A percentile compares a stretch with the other conserved stretches of the same genome.
These are phyloP conservation scores for Dissoconium aciculare DNA, from an alignment of 2,329 filamentous ascomycete species.

Conservation along the genomic window DNA sequence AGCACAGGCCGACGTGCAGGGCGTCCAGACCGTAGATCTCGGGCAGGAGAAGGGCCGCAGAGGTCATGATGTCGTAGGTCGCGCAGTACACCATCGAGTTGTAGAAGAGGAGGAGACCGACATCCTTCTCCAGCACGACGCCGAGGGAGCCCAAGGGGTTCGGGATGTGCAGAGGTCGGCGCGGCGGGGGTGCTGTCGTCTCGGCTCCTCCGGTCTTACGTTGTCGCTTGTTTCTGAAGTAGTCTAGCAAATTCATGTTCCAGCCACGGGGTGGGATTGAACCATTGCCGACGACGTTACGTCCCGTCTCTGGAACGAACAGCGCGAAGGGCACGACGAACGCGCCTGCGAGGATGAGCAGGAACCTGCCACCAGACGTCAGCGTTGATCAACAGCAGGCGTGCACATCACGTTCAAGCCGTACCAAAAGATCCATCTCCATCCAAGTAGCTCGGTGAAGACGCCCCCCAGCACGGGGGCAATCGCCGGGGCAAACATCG, in stretches of 20 bases:
- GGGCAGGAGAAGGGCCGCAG: conserved; percentile 28
- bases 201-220: conserved; percentile 29
- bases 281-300: conserved; percentile 27
- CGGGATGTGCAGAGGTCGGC: background rate
- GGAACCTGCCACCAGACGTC: too few relatives aligned
- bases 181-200: conserved; percentile 19
- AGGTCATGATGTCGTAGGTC: conserved; percentile 32
- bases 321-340: conserved; percentile 16
- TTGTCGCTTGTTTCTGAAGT: conserved; percentile 2
- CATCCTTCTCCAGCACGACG: background rate
- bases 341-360: conserved; percentile 24
- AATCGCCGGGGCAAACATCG: background rate
- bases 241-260: conserved; percentile 2
- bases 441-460: conserved; percentile 19
- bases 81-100: conserved; percentile 26
- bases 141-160: conserved; percentile 6
- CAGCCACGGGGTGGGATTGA: conserved; percentile 9
- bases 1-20: conserved; percentile 10
- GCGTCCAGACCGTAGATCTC: conserved; percentile 19
- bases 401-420: too few relatives aligned
- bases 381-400: too few relatives aligned
- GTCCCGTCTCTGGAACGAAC: conserved; percentile 24
- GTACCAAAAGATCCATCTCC: conserved; percentile 29
- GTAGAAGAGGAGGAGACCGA: conserved; percentile 9
- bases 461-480: conserved; percentile 16